Conservation (phyloP, 2,329 filamentous ascomycete species). For the Neurospora crassa region DNA sequence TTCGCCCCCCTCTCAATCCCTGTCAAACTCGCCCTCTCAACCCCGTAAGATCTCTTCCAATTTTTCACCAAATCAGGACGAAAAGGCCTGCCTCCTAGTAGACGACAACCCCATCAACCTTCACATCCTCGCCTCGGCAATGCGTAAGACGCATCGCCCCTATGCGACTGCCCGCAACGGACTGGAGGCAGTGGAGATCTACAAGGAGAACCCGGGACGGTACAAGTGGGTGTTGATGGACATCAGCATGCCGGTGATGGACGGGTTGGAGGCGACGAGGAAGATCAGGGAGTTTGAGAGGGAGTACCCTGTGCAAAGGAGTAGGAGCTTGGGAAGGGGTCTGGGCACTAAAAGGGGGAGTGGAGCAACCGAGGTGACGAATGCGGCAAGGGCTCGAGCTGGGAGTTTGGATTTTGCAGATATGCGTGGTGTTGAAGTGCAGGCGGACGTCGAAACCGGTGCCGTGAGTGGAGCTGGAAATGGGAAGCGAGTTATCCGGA, state of each 20-base stretch:
- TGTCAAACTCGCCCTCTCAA: background rate
- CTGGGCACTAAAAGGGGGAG: background rate
- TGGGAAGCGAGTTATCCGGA: background rate
- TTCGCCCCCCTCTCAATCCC: background rate
- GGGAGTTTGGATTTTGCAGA: background rate
- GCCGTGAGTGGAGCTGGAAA: background rate
- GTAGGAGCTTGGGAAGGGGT: slow-evolving; percentile 2
- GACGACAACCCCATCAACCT: slow-evolving; percentile 35
- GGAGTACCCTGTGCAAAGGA: slow-evolving; percentile 2
- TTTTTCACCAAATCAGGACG: background rate
- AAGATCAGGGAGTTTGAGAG: slow-evolving; percentile 20
- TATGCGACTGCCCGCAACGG: slow-evolving; percentile 36
- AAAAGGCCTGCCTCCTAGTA: slow-evolving; percentile 22
- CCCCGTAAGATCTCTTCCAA: background rate
- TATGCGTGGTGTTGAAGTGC: background rate
- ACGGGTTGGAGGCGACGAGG: slow-evolving; percentile 22
- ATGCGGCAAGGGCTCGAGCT: background rate
- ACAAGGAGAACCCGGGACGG: slow-evolving; percentile 23
- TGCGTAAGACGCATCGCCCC: slow-evolving; percentile 27
- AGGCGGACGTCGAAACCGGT: background rate
- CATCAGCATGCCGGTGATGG: slow-evolving; percentile 24
- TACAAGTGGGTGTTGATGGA: slow-evolving; percentile 36
- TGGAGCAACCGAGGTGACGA: background rate
- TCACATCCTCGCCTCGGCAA: slow-evolving; percentile 27
- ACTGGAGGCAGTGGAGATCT: slow-evolving; percentile 35